A percentile compares a stretch with the other conserved stretches of the same genome.
These are phyloP conservation scores for Scedosporium apiospermum DNA, from an alignment of 2,329 filamentous ascomycete species.

Conservation along the genomic window DNA sequence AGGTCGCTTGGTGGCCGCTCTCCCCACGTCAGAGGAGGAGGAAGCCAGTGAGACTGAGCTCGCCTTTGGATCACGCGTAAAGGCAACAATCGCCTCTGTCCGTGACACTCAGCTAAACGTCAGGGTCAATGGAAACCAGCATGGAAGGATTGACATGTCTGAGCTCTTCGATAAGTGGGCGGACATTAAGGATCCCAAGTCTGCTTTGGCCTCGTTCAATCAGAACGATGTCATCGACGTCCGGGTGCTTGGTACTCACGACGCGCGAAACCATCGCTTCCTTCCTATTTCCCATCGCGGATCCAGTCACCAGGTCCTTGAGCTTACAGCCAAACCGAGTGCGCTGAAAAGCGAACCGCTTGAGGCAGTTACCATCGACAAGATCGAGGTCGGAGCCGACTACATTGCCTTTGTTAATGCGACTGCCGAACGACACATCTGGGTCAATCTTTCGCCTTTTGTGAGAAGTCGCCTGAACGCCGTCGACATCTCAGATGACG, in stretches of 20 bases:
- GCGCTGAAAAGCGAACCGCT: conserved; percentile 39
- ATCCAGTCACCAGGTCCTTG: conserved; percentile 71
- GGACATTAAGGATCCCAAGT: conserved; percentile 72
- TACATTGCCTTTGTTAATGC: conserved; percentile 90
- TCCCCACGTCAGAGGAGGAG: conserved; percentile 37
- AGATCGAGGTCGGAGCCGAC: conserved; percentile 60
- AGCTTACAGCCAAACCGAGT: conserved; percentile 73
- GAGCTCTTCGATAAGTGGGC: conserved; percentile 86
- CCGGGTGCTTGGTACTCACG: conserved; percentile 76
- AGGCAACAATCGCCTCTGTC: conserved; percentile 71
- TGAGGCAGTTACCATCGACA: conserved; percentile 56
- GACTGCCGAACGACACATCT: conserved; percentile 65
- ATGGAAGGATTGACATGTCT: conserved; percentile 88
- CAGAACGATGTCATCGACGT: conserved; percentile 63
- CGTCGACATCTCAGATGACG: conserved; percentile 79
- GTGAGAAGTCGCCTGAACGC: conserved; percentile 75
- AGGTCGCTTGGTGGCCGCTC: conserved; percentile 51
- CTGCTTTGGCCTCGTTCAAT: conserved; percentile 67
- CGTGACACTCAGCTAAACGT: conserved; percentile 93
- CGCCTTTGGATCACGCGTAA: conserved; percentile 60
- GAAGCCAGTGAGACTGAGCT: conserved; percentile 58
- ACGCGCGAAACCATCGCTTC: conserved; percentile 83
- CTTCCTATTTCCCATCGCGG: conserved; percentile 83
- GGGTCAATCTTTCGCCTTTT: conserved; percentile 84
- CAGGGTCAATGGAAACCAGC: conserved; percentile 59